These are phyloP conservation scores for Ceratonia siliqua DNA, from an alignment of 306 rosid genomes.

Conservation along the genomic window DNA sequence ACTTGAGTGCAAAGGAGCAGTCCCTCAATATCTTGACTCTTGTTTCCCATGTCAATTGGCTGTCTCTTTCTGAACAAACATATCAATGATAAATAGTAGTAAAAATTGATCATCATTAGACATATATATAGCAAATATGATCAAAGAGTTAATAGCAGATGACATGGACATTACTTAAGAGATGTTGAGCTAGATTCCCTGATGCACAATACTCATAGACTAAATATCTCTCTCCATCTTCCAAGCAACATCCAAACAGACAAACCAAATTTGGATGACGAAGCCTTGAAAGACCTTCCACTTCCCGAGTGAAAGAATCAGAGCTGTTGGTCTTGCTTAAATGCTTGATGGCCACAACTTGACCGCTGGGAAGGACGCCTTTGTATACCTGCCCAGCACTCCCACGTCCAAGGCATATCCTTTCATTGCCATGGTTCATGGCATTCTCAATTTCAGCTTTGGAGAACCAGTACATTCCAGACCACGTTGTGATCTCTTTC, in stretches of 20 bases:
- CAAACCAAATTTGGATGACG: constrained; percentile 83
- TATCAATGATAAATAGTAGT: too few relatives aligned
- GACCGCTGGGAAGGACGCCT: constrained; percentile 89
- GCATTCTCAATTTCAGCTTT: constrained; percentile 76
- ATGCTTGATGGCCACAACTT: constrained; percentile 80
- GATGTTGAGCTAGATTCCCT: constrained; percentile 86
- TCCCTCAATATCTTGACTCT: constrained; percentile 76
- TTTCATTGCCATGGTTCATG: constrained; percentile 43
- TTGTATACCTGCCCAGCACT: constrained; percentile 80
- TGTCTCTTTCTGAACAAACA: constrained; percentile 58
- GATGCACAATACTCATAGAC: constrained; percentile 77
- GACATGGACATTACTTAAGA: constrained; percentile 52
- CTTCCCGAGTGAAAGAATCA: constrained; percentile 70
- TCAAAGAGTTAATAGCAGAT: background rate
- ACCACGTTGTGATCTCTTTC: constrained; percentile 47
- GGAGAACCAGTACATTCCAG: constrained; percentile 75
- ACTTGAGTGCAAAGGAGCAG: constrained; percentile 74
- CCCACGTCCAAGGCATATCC: constrained; percentile 67
- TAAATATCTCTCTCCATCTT: constrained; percentile 64
- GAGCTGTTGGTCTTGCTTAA: constrained; percentile 51
- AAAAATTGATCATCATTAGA: too few relatives aligned
- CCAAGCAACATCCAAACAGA: constrained; percentile 72
- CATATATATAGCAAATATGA: too few relatives aligned
- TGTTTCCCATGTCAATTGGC: constrained; percentile 60
- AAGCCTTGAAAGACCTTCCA: constrained; percentile 72